Base-by-base conservation (phyloP, 2,329 filamentous ascomycete species). In the Colletotrichum graminicola region DNA sequence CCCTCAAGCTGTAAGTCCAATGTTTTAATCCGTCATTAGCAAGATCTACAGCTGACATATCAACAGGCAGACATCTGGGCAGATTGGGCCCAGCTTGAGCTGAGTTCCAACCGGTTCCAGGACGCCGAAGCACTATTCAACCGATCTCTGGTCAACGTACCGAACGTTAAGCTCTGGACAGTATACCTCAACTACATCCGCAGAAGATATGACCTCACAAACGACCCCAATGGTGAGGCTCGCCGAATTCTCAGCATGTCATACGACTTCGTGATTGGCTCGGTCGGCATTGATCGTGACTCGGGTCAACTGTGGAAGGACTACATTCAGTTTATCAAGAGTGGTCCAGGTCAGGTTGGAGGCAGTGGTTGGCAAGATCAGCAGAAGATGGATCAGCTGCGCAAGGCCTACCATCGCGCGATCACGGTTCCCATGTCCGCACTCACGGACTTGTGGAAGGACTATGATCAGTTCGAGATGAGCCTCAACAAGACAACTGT, bases 381-480 rank as follows among this genome's bases (percentile, higher is more conserved):
- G 82, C 96, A 98, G 79, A 99, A 99, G 86, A 97, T 97, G 92
- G 96, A 99, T 77, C 87, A 93, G 75, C 83, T 99, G 62, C 92
- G 96, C 71, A 97, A 97, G 79, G 93, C 94, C 0, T 99, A 98
- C 79, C 95, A 98, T 77, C 92, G 92, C 64, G 95, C 95, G 18
- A 93, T 98, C 69, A 91, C 90, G 75, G 90, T 98, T 49, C 97
- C 97, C 5, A 97, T 94, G 74, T 90, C 92, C 66, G 92, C 92
- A 41, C 90, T 97, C 60, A 93, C 95, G 77, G 89, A 88, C 63
- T 84, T 99, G 18, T 99, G 96, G 97, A 97, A 97, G 80, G 95
- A 99, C 78, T 99, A 99, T 78, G 95, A 98, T 79, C 91, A 93
- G 75, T 99, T 99, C 78, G 96, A 99, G 82, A 94, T 96, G 89